phyloP scores from a whole-genome alignment of 208 protist genomes.

The Phytomonas sp. region DNA sequence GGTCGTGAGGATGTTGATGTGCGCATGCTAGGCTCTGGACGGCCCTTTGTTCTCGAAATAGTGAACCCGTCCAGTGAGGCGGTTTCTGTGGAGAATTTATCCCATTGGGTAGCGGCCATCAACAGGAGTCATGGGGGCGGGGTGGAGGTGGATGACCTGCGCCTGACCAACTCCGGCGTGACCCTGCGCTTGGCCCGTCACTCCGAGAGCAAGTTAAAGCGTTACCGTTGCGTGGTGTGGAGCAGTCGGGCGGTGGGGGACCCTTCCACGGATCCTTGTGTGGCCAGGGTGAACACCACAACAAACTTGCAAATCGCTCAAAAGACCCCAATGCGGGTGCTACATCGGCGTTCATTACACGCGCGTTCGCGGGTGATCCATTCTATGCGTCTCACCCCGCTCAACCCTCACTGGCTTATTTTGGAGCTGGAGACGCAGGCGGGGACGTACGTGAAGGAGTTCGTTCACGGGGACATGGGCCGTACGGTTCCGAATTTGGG shows the following conservation, averaged over 20 bases:
- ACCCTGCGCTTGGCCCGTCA: constrained; percentile 73
- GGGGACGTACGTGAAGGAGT: constrained; percentile 98
- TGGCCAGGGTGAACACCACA: constrained; percentile 31
- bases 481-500: constrained; percentile 87
- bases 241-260: constrained; percentile 49
- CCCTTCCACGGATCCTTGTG: constrained; percentile 23
- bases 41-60: constrained; percentile 91
- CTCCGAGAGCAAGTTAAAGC: constrained; percentile 87
- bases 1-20: constrained; percentile 94
- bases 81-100: constrained; percentile 47
- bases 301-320: constrained; percentile 64
- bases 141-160: constrained; percentile 59
- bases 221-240: constrained; percentile 85
- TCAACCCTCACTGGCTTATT: constrained; percentile 88
- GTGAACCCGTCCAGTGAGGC: constrained; percentile 51
- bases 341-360: constrained; percentile 90
- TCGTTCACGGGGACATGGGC: constrained; percentile 95
- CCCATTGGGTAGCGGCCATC: constrained; percentile 27
- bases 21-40: constrained; percentile 90
- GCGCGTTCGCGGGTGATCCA: constrained; percentile 78
- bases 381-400: constrained; percentile 39
- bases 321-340: constrained; percentile 91
- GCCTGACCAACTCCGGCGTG: constrained; percentile 45
- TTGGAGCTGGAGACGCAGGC: constrained; percentile 90
- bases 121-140: constrained; percentile 53